Percentiles rank a stretch among this genome's conserved stretches.
phyloP scores from a whole-genome alignment of 345 rosid species.

The Dipteronia dyeriana region DNA sequence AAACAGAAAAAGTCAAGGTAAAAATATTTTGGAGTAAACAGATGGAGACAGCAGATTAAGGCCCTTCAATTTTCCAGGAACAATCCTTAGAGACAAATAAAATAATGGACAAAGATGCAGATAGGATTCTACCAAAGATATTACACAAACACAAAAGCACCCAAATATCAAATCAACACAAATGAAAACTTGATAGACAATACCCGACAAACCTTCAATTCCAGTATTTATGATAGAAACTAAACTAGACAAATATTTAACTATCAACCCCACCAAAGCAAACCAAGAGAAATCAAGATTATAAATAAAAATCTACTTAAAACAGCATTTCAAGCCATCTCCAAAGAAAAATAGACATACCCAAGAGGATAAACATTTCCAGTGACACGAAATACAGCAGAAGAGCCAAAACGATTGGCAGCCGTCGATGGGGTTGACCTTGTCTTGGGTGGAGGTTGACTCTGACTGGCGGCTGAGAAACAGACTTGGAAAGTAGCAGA shows the following conservation, averaged over 20 bases:
- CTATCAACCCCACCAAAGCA: not conserved
- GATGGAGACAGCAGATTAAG: not conserved
- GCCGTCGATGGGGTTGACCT: constrained; percentile 25
- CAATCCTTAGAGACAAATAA: not conserved
- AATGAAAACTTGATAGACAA: not conserved
- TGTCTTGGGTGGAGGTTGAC: constrained; percentile 22
- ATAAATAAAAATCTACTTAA: not conserved
- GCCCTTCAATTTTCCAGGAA: not conserved
- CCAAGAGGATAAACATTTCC: constrained; percentile 97
- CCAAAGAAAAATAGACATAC: constrained; percentile 32
- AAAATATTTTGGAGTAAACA: not conserved
- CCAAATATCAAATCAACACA: constrained; percentile 5
- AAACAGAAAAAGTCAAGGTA: not conserved
- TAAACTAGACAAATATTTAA: not conserved
- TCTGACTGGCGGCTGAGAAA: constrained; percentile 33
- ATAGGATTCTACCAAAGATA: not conserved
- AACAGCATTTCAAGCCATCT: not conserved
- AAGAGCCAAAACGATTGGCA: constrained; percentile 33
- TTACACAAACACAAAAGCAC: not conserved
- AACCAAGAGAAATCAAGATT: not conserved
- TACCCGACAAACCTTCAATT: not conserved
- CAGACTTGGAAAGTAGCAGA: constrained; percentile 28
- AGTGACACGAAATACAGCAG: constrained; percentile 59
- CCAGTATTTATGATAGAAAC: not conserved
- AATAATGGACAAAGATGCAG: not conserved